These are phyloP conservation scores for Populus alba DNA, from an alignment of 345 rosid species.

Conservation along the genomic window DNA sequence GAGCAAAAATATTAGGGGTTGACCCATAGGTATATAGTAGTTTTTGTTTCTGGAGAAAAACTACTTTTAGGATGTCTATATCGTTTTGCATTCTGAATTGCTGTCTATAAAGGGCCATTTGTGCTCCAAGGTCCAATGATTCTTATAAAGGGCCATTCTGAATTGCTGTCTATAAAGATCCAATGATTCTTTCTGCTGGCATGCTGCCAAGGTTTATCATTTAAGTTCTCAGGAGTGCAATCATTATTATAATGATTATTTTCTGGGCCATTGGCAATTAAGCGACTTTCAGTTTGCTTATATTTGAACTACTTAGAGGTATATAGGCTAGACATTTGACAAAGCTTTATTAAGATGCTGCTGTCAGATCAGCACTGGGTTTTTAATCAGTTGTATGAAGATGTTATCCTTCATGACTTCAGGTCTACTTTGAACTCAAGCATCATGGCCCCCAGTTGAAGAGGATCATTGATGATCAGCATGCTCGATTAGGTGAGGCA, in stretches of 20 bases:
- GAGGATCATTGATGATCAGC: slow-evolving; percentile 73
- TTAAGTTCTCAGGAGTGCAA: neutral
- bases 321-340: neutral
- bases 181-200: neutral
- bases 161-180: neutral
- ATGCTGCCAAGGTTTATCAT: neutral
- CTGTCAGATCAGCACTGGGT: slow-evolving; percentile 9
- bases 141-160: neutral
- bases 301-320: neutral
- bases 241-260: neutral
- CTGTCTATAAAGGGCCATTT: neutral
- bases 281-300: neutral
- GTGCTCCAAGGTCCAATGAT: neutral
- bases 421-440: slow-evolving; percentile 87
- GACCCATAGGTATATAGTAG: neutral
- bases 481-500: slow-evolving; percentile 57
- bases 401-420: slow-evolving; percentile 2
- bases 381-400: neutral
- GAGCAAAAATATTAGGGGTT: neutral
- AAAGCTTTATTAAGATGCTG: neutral
- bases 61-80: neutral
- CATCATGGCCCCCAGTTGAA: slow-evolving; percentile 84
- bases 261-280: neutral
- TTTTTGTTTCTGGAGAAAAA: neutral
- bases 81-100: neutral